Percentiles rank a stretch among this genome's conserved stretches.
Evolutionary conservation across 2,329 filamentous ascomycete genomes (phyloP).

Genomic region (Exophiala spinifera): DNA sequence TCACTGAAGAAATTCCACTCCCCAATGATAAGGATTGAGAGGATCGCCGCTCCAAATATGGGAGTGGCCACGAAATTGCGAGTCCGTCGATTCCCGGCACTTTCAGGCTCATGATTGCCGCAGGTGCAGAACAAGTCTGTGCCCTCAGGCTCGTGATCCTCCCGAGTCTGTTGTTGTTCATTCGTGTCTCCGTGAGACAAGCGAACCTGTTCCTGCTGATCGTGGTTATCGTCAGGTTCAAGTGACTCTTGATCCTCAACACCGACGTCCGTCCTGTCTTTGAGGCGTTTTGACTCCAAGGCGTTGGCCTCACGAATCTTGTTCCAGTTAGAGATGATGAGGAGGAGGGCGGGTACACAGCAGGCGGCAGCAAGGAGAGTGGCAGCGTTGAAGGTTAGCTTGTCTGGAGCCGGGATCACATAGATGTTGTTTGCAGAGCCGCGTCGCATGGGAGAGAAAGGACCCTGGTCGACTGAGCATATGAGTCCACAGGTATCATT

Average conservation of each 20-base stretch:
- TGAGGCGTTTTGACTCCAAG: slow-evolving; percentile 43
- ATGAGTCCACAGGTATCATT: slow-evolving; percentile 45
- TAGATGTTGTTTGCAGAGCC: slow-evolving; percentile 60
- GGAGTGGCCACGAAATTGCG: slow-evolving; percentile 53
- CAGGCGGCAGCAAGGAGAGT: slow-evolving; percentile 63
- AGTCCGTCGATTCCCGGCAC: slow-evolving; percentile 36
- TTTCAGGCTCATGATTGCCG: slow-evolving; percentile 52
- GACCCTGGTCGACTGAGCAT: slow-evolving; percentile 48
- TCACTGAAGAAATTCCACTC: slow-evolving; percentile 63
- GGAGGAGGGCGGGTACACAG: slow-evolving; percentile 63
- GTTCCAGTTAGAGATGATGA: slow-evolving; percentile 60
- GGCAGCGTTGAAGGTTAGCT: slow-evolving; percentile 57
- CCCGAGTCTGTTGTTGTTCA: not conserved
- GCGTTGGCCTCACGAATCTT: slow-evolving; percentile 62
- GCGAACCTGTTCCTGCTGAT: not conserved
- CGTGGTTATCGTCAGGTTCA: not conserved
- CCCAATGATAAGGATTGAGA: slow-evolving; percentile 59
- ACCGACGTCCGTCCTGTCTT: not conserved
- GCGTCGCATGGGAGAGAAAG: slow-evolving; percentile 54
- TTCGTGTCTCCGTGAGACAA: not conserved
- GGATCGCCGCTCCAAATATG: slow-evolving; percentile 56
- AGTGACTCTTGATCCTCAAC: not conserved
- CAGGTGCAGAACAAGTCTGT: slow-evolving; percentile 22
- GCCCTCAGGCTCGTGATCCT: not conserved
- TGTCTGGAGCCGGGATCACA: slow-evolving; percentile 57